Evolutionary conservation across 768 basidiomycete genomes (phyloP).

Genomic region (Boletus rubroflammeus): DNA sequence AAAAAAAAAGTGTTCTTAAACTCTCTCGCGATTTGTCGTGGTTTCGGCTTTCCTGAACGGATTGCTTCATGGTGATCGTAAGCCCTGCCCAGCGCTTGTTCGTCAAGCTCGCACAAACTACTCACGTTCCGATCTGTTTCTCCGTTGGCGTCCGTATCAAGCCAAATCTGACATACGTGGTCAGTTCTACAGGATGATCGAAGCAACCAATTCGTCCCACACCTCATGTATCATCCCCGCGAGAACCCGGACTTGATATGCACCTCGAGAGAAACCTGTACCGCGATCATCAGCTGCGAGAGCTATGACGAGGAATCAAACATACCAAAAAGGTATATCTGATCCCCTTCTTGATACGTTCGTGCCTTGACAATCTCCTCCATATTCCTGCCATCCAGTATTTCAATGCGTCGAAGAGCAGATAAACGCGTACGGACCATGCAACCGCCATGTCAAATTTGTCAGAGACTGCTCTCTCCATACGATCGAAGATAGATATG

Average conservation of each 20-base stretch:
- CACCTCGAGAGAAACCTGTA: background rate
- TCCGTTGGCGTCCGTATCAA: conserved; percentile 10
- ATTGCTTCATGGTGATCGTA: conserved; percentile 18
- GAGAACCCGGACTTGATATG: background rate
- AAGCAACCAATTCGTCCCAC: background rate
- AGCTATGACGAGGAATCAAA: too few relatives aligned
- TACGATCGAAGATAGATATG: background rate
- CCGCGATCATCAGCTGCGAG: background rate
- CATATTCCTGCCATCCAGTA: background rate
- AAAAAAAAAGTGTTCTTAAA: conserved; percentile 51
- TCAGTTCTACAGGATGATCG: background rate
- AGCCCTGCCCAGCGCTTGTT: conserved; percentile 1
- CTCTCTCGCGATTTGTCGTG: conserved; percentile 15
- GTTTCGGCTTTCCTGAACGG: conserved; percentile 17
- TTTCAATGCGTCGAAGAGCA: too few relatives aligned
- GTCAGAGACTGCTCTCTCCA: background rate
- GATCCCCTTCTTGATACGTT: conserved; percentile 7
- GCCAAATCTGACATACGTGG: background rate
- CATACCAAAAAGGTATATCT: conserved; percentile 37
- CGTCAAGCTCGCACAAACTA: background rate
- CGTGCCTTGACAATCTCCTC: background rate
- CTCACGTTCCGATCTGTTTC: conserved; percentile 31
- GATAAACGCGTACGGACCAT: background rate
- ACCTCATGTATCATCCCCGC: background rate
- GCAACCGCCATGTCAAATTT: background rate